phyloP scores from a whole-genome alignment of 2,329 filamentous ascomycete species.

The Rutstroemia sp. region DNA sequence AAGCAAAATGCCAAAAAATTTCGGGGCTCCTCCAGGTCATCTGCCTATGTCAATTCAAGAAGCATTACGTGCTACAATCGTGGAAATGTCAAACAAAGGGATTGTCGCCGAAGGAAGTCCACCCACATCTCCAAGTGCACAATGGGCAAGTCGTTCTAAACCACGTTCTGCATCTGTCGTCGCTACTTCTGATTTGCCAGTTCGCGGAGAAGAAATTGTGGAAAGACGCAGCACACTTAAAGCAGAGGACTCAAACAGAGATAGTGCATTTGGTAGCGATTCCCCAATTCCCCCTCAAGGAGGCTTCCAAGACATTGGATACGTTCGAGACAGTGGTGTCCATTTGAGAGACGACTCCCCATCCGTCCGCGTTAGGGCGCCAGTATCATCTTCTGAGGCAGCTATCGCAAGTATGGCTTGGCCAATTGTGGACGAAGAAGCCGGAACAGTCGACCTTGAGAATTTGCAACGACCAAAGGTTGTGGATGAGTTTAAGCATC shows the following conservation, averaged over 20 bases:
- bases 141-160: background rate
- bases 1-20: background rate
- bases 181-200: constrained; percentile 21
- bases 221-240: constrained; percentile 6
- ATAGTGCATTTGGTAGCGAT: constrained; percentile 42
- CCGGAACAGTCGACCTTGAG: constrained; percentile 37
- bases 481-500: constrained; percentile 10
- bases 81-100: background rate
- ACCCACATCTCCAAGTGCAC: background rate
- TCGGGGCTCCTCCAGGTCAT: background rate
- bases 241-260: constrained; percentile 33
- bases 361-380: constrained; percentile 24
- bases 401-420: constrained; percentile 32
- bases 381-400: constrained; percentile 28
- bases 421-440: constrained; percentile 38
- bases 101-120: background rate
- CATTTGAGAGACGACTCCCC: constrained; percentile 41
- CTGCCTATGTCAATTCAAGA: constrained; percentile 6
- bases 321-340: constrained; percentile 45
- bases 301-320: constrained; percentile 19
- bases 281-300: constrained; percentile 36
- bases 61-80: constrained; percentile 5
- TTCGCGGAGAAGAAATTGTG: constrained; percentile 23
- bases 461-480: constrained; percentile 20
- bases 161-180: constrained; percentile 10